Evolutionary conservation across 2,329 filamentous ascomycete genomes (phyloP).

Genomic region (Arthrobotrys sinensis): DNA sequence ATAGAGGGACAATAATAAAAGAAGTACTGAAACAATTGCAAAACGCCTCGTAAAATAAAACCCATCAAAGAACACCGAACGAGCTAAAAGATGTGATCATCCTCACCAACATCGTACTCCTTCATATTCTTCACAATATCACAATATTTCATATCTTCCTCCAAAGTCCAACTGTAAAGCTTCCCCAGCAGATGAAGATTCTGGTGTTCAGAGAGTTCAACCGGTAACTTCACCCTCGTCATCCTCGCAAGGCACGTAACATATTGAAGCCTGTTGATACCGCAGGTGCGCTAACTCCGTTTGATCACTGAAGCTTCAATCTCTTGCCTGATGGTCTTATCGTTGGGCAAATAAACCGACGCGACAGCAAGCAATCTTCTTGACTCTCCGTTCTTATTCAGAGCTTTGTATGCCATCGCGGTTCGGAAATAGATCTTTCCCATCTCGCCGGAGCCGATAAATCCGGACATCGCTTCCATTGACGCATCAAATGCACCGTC

Average conservation of each 20-base stretch:
- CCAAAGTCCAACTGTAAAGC: not conserved
- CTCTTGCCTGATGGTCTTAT: conserved; percentile 62
- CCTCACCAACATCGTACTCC: not conserved
- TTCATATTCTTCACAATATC: not conserved
- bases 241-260: not conserved
- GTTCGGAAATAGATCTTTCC: conserved; percentile 72
- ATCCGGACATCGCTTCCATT: conserved; percentile 69
- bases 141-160: not conserved
- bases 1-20: no score
- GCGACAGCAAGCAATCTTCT: conserved; percentile 44
- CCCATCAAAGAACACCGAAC: not conserved
- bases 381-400: conserved; percentile 28
- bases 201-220: not conserved
- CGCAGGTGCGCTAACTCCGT: conserved; percentile 34
- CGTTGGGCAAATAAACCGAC: conserved; percentile 50
- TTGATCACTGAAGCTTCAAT: conserved; percentile 61
- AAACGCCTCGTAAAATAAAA: not conserved
- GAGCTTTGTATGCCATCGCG: conserved; percentile 68
- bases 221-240: not conserved
- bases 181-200: conserved; percentile 4
- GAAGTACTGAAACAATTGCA: not conserved
- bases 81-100: not conserved
- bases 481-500: conserved; percentile 64
- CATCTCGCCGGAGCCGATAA: conserved; percentile 69
- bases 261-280: conserved; percentile 6